Base-by-base conservation (phyloP, 2,329 filamentous ascomycete species). In the Trichoderma oligosporum region DNA sequence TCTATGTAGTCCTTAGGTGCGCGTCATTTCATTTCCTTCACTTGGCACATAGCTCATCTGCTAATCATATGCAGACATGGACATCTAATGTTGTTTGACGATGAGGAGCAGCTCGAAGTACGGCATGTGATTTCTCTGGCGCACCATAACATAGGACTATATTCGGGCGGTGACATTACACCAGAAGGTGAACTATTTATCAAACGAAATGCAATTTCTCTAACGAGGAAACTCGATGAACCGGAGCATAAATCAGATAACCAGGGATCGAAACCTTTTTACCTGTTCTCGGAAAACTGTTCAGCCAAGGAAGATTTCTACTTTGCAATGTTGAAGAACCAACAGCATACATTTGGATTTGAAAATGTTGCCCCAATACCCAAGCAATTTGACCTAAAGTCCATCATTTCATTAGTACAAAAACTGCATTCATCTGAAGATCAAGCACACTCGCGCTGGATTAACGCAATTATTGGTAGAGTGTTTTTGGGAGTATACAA, bases 221-320 rank as follows among this genome's bases (percentile, higher is more conserved):
- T 97, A 29, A 82, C 84, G n/a, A 82, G 90, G 64, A 87, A 82
- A 66, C 70, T 74, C 31, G 78, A 81, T 29, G 76, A 76, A 24
- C 74, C 76, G 24, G 83, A 86, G 14, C 65, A 79, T 25, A 74
- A 79, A 2, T 79, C 82, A 3, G 83, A 86, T 61, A 75, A 71
- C 35, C 78, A 77, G 31, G 68, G 81, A 2, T 86, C 89, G 6
- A 92, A 89, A 64, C 91, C 94, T 0, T 97, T 97, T 74, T 97
- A 86, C 68, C 78, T 99, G 4, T 99, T 97, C 72, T 95, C 90
- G 0, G 91, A 97, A 63, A 96, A 95, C 67, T 90, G 90, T 70
- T 96, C 92, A 0, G 91, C 94, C 45, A 99, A 99, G 71, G 94
- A 99, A 72, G 94, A 99, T 70, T 97, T 99, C 73, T 99, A 99